These are phyloP conservation scores for Wickerhamiella kurtzmanii DNA, from an alignment of 805 yeast genomes.

Conservation along the genomic window DNA sequence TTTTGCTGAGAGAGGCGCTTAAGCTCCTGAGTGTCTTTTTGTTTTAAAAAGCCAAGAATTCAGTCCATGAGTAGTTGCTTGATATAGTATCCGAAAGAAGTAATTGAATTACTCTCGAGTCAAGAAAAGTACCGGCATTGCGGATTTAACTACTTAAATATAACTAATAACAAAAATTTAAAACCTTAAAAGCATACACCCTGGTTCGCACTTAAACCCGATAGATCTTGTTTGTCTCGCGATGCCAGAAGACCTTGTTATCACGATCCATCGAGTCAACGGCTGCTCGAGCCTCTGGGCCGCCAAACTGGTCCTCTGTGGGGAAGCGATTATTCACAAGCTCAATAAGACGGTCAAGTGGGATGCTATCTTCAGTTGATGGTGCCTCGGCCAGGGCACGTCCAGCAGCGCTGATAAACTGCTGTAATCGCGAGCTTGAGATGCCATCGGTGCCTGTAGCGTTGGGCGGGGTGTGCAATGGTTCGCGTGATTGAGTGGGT, in stretches of 20 bases:
- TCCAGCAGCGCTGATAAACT: slow-evolving; percentile 36
- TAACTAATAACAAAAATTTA: neutral
- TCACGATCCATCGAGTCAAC: slow-evolving; percentile 25
- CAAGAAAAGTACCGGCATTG: too few relatives aligned
- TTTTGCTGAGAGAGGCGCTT: too few relatives aligned
- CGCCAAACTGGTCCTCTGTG: slow-evolving; percentile 28
- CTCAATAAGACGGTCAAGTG: slow-evolving; percentile 27
- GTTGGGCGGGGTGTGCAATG: slow-evolving; percentile 13
- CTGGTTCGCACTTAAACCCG: slow-evolving; percentile 7
- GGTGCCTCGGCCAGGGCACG: slow-evolving; percentile 32
- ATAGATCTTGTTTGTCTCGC: slow-evolving; percentile 21
- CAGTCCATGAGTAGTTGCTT: too few relatives aligned
- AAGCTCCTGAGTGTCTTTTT: too few relatives aligned
- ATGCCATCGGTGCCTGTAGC: slow-evolving; percentile 26
- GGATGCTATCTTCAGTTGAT: slow-evolving; percentile 32
- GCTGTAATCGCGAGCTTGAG: slow-evolving; percentile 38
- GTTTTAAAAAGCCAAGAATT: too few relatives aligned
- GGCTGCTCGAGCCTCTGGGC: slow-evolving; percentile 29
- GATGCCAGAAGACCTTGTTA: slow-evolving; percentile 28
- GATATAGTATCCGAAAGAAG: too few relatives aligned
- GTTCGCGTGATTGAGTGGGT: slow-evolving; percentile 12
- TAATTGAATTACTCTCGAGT: too few relatives aligned
- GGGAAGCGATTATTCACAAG: slow-evolving; percentile 33
- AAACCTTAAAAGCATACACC: neutral
- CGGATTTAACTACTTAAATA: too few relatives aligned